These are phyloP conservation scores for Schwanniomyces pseudopolymorphus DNA, from an alignment of 805 yeast genomes.

Conservation along the genomic window DNA sequence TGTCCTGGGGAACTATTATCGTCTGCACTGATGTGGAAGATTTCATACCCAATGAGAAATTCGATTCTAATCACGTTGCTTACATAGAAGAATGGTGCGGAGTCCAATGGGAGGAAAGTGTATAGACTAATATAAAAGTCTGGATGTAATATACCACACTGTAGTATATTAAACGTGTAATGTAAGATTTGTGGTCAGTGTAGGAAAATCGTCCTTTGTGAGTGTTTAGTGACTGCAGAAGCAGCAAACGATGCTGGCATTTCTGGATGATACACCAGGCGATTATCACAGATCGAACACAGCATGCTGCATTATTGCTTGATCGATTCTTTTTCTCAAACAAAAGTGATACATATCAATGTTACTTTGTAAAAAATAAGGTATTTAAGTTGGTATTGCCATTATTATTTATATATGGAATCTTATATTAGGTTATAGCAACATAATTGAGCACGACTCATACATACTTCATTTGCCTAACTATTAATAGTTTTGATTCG, in stretches of 20 bases:
- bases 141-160: no score
- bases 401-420: no score
- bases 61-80: constrained; percentile 69
- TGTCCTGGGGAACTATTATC: constrained; percentile 96
- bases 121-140: constrained; percentile 2
- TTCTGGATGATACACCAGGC: not conserved
- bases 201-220: no score
- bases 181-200: no score
- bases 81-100: constrained; percentile 79
- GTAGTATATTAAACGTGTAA: no score
- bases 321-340: not conserved
- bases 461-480: no score
- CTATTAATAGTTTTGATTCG: not conserved
- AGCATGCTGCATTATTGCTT: not conserved
- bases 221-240: no score
- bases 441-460: no score
- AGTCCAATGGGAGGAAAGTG: constrained; percentile 76
- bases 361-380: no score
- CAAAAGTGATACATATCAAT: not conserved
- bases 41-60: constrained; percentile 44
- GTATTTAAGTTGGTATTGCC: no score
- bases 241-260: no score
- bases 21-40: constrained; percentile 78
- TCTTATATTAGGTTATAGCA: no score
- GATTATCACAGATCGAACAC: not conserved